Base-by-base conservation (phyloP, 2,329 filamentous ascomycete genomes). In the Colletotrichum trifolii region DNA sequence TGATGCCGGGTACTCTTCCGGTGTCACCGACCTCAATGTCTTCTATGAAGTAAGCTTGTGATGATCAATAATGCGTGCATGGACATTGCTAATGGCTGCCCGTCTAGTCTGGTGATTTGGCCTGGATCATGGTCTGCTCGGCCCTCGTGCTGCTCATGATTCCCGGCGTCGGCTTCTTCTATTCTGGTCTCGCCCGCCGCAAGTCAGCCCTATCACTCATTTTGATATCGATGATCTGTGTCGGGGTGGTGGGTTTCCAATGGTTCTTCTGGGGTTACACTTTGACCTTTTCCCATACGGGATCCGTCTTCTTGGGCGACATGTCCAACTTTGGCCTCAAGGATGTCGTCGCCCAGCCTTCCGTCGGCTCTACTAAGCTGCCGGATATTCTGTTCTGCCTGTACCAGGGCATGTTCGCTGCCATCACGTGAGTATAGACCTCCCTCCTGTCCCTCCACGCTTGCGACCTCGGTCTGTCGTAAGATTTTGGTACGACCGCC, bases 221-320 rank as follows among this genome's bases (percentile, higher is more conserved):
- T 77, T 94, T 92, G 85, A 85, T 97, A 4, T 92, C 92, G 12
- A 87, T 97, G 81, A 90, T 97, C 81, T 90, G 92, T 13, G 87
- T 91, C 4, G 91, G 88, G 10, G 88, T 96, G 69, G 88, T 94
- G 66, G 90, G 89, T 54, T 96, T 97, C 79, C 93, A 97, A 75
- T 97, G 94, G 93, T 97, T 96, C 83, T 95, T 97, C 83, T 97
- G 93, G 93, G 93, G 93, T 52, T 97, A 95, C 78, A 95, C 91
- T 10, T 82, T 97, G 56, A 86, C 92, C 68, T 97, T 96, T 78
- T 94, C 92, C 7, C 92, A 94, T 77, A 87, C 87, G 25, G 92
- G 92, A 63, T 91, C 90, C 70, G 84, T 84, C 69, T 97, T 89
- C 81, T 90, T 97, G 66, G 93, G 93, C 49, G 87, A 94, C 69